phyloP scores from a whole-genome alignment of 2,329 filamentous ascomycete species.

The Alternaria panax region DNA sequence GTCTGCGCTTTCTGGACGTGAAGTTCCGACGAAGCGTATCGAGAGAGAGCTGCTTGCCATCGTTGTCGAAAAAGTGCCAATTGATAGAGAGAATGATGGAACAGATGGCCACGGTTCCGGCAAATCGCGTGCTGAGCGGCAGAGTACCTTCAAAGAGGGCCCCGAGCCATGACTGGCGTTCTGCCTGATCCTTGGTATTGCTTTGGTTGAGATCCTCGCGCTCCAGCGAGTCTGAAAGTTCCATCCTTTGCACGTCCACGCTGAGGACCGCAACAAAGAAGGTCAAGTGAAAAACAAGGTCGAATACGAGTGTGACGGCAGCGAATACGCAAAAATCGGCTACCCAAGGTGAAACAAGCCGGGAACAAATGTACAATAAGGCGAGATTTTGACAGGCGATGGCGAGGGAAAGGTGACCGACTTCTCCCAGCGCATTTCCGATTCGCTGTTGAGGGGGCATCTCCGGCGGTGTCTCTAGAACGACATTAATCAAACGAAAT shows the following conservation, averaged over 20 bases:
- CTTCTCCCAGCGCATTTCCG: slow-evolving; percentile 75
- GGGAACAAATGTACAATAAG: slow-evolving; percentile 71
- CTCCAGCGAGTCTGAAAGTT: slow-evolving; percentile 75
- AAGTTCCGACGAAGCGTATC: slow-evolving; percentile 28
- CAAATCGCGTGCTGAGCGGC: slow-evolving; percentile 75
- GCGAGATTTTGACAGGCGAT: slow-evolving; percentile 73
- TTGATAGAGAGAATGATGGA: slow-evolving; percentile 77
- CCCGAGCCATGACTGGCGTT: slow-evolving; percentile 64
- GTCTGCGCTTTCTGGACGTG: slow-evolving; percentile 31
- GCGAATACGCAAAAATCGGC: slow-evolving; percentile 79
- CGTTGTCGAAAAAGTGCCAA: slow-evolving; percentile 76
- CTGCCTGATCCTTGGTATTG: slow-evolving; percentile 58
- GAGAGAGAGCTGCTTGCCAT: slow-evolving; percentile 49
- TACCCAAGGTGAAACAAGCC: slow-evolving; percentile 72
- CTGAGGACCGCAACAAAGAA: slow-evolving; percentile 82
- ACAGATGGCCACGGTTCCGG: slow-evolving; percentile 75
- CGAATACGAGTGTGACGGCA: slow-evolving; percentile 75
- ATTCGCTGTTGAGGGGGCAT: slow-evolving; percentile 73
- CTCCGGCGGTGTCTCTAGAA: slow-evolving; percentile 74
- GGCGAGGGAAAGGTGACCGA: slow-evolving; percentile 72
- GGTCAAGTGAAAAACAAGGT: slow-evolving; percentile 79
- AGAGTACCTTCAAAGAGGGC: slow-evolving; percentile 69
- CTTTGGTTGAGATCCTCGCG: slow-evolving; percentile 44
- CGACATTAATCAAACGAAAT: slow-evolving; percentile 78
- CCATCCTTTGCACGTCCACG: slow-evolving; percentile 77